Base-by-base conservation (phyloP, 2,329 filamentous ascomycete species). In the Pseudonectria buxi region DNA sequence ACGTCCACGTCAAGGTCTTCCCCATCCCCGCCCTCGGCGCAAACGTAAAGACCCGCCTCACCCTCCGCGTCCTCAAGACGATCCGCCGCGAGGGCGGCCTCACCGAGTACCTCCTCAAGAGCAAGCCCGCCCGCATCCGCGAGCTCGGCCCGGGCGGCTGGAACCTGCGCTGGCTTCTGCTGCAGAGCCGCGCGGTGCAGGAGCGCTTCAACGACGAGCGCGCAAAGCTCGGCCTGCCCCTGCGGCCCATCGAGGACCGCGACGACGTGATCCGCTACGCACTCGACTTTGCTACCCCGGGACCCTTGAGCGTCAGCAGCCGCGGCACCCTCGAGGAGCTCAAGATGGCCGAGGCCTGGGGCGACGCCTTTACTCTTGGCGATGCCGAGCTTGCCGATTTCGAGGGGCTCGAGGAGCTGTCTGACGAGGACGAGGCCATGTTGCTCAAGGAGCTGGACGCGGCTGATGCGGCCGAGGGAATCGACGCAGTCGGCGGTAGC, bases 71-170 rank as follows among this genome's bases (percentile, higher is more conserved):
- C 16, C 69, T 83, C 50, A 71, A 77, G 55, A 81, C 79, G 25
- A 85, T 96, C 55, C 80, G 86, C 57, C 90, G 88, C 58, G 78
- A 83, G 43, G 90, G 90, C 40, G 88, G 92, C 7, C 71, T 98
- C 45, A 92, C 98, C 61, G 80, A 88, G 54, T 98, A 98, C 65
- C 69, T 98, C 30, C 70, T 95, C 28, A 88, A 87, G 48, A 75
- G 79, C 58, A 92, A 87, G 64, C 69, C 82, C 12, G 74, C 71
- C 27, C 76, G 92, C 45, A 73, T 96, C 55, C 85, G 81, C 67
- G 86, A 95, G 62, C 69, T 98, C 38, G 92, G 92, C 5, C 79
- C 90, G 34, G 83, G 83, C 46, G 92, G 92, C 6, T 98, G 92
- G 92, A 78, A 81, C 50, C 66, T 98, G 54, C 72, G 92, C 46